Evolutionary conservation across 768 basidiomycete species (phyloP).

Genomic region (Hysterangium stoloniferum): DNA sequence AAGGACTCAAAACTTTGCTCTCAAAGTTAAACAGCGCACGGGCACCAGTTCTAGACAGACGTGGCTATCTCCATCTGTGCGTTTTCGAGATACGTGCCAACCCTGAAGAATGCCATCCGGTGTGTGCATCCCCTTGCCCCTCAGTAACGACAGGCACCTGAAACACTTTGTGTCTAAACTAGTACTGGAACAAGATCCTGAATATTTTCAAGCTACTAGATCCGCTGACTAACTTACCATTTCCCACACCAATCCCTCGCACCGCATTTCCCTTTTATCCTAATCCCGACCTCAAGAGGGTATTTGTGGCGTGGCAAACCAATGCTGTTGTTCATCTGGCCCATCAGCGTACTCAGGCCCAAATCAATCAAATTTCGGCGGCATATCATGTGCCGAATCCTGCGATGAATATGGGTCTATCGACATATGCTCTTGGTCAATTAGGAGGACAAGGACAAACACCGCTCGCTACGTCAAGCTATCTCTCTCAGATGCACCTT

Average conservation of each 20-base stretch:
- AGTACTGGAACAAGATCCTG: conserved; percentile 3
- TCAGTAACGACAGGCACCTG: neutral
- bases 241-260: neutral
- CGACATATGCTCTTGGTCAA: too few species aligned
- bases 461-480: too few species aligned
- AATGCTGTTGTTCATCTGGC: neutral
- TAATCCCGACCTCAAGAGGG: neutral
- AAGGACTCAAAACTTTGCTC: neutral
- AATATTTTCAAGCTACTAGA: neutral
- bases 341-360: too few species aligned
- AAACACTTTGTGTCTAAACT: neutral
- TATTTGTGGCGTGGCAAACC: neutral
- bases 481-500: too few species aligned
- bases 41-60: neutral
- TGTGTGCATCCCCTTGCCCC: neutral
- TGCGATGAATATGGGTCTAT: too few species aligned
- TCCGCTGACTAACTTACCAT: neutral
- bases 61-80: neutral
- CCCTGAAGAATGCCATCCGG: conserved; percentile 2
- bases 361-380: too few species aligned
- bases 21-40: neutral
- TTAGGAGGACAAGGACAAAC: too few species aligned
- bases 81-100: neutral
- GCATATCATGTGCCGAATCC: too few species aligned
- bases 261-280: neutral